A percentile compares a stretch with the other conserved stretches of the same genome.
These are phyloP conservation scores for Apostasia ramifera DNA, from an alignment of 106 monocot genomes.

Conservation along the genomic window DNA sequence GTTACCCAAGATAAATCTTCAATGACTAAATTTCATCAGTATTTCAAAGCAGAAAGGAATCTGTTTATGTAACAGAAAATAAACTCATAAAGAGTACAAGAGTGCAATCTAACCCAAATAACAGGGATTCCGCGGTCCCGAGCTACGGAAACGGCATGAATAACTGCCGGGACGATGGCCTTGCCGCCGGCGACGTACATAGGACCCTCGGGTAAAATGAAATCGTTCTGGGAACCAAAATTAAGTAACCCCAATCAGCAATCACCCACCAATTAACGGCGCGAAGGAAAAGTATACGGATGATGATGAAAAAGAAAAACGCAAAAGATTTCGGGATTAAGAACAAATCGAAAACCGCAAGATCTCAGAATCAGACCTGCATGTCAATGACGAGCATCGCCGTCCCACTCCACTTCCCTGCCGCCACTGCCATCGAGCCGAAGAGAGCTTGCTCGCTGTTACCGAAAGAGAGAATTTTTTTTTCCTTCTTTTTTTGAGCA, in stretches of 20 bases:
- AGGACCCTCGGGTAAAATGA: constrained; percentile 61
- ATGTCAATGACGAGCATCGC: constrained; percentile 96
- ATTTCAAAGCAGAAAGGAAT: too few relatives aligned
- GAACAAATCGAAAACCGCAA: background rate
- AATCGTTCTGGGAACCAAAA: constrained; percentile 63
- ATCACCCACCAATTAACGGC: background rate
- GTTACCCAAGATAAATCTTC: too few relatives aligned
- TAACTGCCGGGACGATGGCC: constrained; percentile 59
- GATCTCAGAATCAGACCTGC: constrained; percentile 41
- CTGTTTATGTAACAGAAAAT: too few relatives aligned
- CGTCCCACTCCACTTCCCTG: constrained; percentile 44
- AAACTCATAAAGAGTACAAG: too few relatives aligned
- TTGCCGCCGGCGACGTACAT: constrained; percentile 46
- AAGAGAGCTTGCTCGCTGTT: too few relatives aligned
- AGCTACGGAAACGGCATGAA: constrained; percentile 54
- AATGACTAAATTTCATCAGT: too few relatives aligned
- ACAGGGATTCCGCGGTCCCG: constrained; percentile 60
- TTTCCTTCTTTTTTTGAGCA: too few relatives aligned
- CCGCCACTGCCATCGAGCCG: background rate
- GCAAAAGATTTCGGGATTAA: background rate
- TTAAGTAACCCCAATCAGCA: background rate
- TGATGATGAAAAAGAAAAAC: background rate
- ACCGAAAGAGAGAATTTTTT: too few relatives aligned
- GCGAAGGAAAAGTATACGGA: too few relatives aligned
- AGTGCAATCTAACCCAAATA: constrained; percentile 52